These are phyloP conservation scores for Blastobotrys apis DNA, from an alignment of 1,139 yeast genomes.

Conservation along the genomic window DNA sequence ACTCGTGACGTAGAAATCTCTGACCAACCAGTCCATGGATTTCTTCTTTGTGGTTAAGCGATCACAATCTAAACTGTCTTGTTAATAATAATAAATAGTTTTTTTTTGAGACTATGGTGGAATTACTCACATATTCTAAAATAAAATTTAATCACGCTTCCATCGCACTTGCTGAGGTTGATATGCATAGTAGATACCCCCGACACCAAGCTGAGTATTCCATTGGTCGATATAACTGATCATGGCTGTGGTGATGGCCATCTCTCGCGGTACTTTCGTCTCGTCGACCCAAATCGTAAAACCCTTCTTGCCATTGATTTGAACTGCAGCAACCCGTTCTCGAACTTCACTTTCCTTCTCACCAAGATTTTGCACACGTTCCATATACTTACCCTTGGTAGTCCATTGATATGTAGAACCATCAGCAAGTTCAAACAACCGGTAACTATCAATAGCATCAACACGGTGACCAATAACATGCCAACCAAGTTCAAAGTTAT, in stretches of 20 bases:
- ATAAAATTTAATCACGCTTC: slow-evolving; percentile 48
- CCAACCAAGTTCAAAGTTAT: slow-evolving; percentile 59
- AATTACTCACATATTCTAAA: too few relatives aligned
- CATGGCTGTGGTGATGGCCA: slow-evolving; percentile 57
- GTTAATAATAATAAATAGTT: too few relatives aligned
- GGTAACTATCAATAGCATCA: slow-evolving; percentile 58
- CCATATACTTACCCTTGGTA: slow-evolving; percentile 52
- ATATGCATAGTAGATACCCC: slow-evolving; percentile 57
- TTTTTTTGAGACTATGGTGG: too few relatives aligned
- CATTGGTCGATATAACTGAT: slow-evolving; percentile 62
- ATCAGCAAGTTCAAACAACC: slow-evolving; percentile 55
- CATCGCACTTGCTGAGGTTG: slow-evolving; percentile 51
- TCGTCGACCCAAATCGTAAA: slow-evolving; percentile 54
- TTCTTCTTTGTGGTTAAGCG: too few relatives aligned
- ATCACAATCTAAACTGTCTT: too few relatives aligned
- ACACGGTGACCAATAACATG: slow-evolving; percentile 55
- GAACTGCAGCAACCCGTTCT: slow-evolving; percentile 51
- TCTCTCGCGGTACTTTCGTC: slow-evolving; percentile 48
- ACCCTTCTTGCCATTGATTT: slow-evolving; percentile 47
- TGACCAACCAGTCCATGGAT: too few relatives aligned
- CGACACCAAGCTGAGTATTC: slow-evolving; percentile 57
- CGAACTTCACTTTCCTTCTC: slow-evolving; percentile 60
- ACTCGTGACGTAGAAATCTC: too few relatives aligned
- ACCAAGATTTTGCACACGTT: slow-evolving; percentile 52
- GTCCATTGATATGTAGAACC: slow-evolving; percentile 65